Percentiles rank a stretch among this genome's conserved stretches.
These are phyloP conservation scores for Penicillium oxalicum DNA, from an alignment of 2,329 filamentous ascomycete genomes.

Conservation along the genomic window DNA sequence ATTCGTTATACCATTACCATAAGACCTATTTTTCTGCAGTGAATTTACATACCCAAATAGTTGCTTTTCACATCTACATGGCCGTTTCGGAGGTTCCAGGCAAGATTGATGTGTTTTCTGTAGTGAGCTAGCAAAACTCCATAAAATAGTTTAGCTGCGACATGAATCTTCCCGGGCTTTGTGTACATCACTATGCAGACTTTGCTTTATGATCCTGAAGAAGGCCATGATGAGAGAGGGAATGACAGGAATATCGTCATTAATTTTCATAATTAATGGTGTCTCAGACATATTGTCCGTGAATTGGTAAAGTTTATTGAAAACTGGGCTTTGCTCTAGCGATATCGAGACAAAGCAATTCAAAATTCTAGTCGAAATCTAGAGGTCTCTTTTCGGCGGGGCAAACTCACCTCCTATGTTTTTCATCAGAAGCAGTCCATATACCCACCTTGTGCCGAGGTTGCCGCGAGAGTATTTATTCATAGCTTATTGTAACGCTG, in stretches of 20 bases:
- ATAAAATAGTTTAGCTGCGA: not conserved
- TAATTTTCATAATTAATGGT: not conserved
- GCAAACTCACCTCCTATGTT: not conserved
- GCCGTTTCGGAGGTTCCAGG: not conserved
- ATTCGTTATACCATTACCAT: not conserved
- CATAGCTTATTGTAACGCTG: not conserved
- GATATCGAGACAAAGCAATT: not conserved
- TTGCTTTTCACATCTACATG: not conserved
- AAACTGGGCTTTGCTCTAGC: not conserved
- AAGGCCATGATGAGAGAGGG: not conserved
- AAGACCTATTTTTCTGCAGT: not conserved
- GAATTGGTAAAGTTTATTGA: not conserved
- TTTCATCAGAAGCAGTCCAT: not conserved
- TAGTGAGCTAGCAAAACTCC: not conserved
- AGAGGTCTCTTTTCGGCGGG: not conserved
- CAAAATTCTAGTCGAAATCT: not conserved
- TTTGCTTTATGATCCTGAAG: not conserved
- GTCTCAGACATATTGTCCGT: not conserved
- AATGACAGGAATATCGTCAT: not conserved
- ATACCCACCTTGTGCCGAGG: not conserved
- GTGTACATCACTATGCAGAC: not conserved
- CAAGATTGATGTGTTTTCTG: not conserved
- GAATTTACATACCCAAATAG: not conserved
- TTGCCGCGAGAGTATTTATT: not conserved
- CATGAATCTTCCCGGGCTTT: not conserved